Conservation (phyloP, 2,329 filamentous ascomycete genomes). For the Dactylonectria estremocensis region DNA sequence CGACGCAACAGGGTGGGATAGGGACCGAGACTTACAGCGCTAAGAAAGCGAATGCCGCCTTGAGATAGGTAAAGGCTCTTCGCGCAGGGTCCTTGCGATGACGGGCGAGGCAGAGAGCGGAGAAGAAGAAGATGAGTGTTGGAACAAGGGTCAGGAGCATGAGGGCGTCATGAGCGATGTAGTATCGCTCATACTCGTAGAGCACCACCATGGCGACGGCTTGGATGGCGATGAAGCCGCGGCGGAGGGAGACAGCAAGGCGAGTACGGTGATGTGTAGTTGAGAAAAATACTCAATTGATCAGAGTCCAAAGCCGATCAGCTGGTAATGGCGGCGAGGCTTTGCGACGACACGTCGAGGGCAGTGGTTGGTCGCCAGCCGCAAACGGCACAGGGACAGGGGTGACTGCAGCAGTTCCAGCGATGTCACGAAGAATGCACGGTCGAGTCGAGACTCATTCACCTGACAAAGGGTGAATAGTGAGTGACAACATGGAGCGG, state of each 20-base stretch:
- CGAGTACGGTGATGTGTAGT: neutral
- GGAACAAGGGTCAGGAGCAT: constrained; percentile 36
- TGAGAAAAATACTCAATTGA: neutral
- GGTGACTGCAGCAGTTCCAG: neutral
- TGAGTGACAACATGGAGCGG: neutral
- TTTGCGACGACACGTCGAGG: neutral
- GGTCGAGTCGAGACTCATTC: neutral
- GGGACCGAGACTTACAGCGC: constrained; percentile 39
- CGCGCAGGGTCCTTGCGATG: constrained; percentile 43
- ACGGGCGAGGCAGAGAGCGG: constrained; percentile 41
- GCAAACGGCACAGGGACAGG: neutral
- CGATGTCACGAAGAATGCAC: too few species aligned
- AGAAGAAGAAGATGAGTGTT: constrained; percentile 40
- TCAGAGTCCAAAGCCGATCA: neutral
- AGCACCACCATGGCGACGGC: constrained; percentile 16
- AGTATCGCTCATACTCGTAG: constrained; percentile 7
- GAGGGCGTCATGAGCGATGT: constrained; percentile 35
- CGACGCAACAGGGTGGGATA: neutral
- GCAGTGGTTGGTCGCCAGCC: neutral
- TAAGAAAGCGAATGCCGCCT: constrained; percentile 44
- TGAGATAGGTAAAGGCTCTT: constrained; percentile 44
- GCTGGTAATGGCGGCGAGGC: neutral
- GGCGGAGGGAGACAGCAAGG: neutral
- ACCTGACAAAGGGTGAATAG: neutral
- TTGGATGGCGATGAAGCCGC: neutral